Conservation (phyloP, 2,329 filamentous ascomycete genomes). For the Acrodontium crateriforme region DNA sequence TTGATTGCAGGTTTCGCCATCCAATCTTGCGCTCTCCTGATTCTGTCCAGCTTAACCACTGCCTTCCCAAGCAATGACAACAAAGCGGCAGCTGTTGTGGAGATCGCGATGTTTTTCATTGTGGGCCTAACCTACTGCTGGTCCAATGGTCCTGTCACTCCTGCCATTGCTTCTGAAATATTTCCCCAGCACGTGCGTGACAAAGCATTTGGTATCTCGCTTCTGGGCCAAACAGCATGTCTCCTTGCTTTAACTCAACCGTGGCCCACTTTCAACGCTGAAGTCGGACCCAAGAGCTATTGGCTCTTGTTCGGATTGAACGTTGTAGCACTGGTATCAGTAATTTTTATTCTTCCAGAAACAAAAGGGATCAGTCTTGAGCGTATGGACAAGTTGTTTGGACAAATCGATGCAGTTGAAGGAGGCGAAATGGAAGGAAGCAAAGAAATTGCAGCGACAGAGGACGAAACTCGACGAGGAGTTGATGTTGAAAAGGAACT, state of each 20-base stretch:
- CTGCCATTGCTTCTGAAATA: constrained; percentile 26
- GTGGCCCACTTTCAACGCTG: constrained; percentile 26
- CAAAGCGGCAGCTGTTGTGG: constrained; percentile 25
- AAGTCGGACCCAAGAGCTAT: constrained; percentile 26
- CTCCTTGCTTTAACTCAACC: constrained; percentile 27
- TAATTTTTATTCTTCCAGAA: constrained; percentile 53
- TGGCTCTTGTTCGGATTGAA: constrained; percentile 29
- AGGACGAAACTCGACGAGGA: too few relatives aligned
- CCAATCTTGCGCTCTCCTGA: constrained; percentile 24
- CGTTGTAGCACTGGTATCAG: constrained; percentile 32
- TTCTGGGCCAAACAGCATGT: constrained; percentile 26
- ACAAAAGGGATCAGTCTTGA: constrained; percentile 43
- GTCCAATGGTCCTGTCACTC: constrained; percentile 27
- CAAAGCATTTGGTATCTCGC: constrained; percentile 24
- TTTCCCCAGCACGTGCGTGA: constrained; percentile 30
- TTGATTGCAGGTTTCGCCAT: constrained; percentile 25
- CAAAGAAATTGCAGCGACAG: too few relatives aligned
- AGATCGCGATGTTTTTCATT: constrained; percentile 31
- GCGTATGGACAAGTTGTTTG: constrained; percentile 17
- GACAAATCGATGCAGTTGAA: constrained; percentile 24
- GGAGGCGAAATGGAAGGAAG: constrained; percentile 21
- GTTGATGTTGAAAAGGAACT: too few relatives aligned
- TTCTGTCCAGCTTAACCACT: constrained; percentile 26
- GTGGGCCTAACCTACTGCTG: constrained; percentile 30
- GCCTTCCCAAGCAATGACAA: constrained; percentile 26